Conservation (phyloP, 2,329 filamentous ascomycete genomes). For the Colletotrichum tropicale region DNA sequence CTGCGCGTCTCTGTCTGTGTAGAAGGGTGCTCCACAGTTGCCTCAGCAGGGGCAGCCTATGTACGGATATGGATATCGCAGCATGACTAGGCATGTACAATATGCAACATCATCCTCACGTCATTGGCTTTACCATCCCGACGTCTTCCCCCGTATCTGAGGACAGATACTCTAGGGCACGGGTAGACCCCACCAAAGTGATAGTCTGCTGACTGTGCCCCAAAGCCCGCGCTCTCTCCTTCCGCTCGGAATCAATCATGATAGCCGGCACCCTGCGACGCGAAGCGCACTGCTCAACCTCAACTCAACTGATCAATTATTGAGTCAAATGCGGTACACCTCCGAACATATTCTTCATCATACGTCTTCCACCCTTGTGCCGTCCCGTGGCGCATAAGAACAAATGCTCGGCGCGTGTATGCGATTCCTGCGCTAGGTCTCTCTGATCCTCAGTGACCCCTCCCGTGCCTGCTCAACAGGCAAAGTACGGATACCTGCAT, state of each 20-base stretch:
- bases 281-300: background rate
- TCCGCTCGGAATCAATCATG: background rate
- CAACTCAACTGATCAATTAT: background rate
- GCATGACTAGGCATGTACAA: background rate
- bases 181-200: background rate
- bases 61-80: background rate
- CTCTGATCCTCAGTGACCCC: background rate
- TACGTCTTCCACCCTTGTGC: background rate
- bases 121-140: slow-evolving; percentile 1
- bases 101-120: background rate
- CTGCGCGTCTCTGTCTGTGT: background rate
- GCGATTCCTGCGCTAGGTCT: background rate
- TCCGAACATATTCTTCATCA: background rate
- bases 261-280: background rate
- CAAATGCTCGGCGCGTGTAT: background rate
- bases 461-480: background rate
- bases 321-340: background rate
- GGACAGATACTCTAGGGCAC: background rate
- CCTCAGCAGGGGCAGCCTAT: background rate
- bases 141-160: background rate
- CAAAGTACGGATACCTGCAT: background rate
- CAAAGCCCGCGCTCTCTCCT: background rate
- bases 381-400: background rate
- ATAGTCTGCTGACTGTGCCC: background rate
- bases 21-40: background rate